Percentiles rank a stretch among this genome's conserved stretches.
Evolutionary conservation across 2,329 filamentous ascomycete genomes (phyloP).

Genomic region (Aspergillus ustus): DNA sequence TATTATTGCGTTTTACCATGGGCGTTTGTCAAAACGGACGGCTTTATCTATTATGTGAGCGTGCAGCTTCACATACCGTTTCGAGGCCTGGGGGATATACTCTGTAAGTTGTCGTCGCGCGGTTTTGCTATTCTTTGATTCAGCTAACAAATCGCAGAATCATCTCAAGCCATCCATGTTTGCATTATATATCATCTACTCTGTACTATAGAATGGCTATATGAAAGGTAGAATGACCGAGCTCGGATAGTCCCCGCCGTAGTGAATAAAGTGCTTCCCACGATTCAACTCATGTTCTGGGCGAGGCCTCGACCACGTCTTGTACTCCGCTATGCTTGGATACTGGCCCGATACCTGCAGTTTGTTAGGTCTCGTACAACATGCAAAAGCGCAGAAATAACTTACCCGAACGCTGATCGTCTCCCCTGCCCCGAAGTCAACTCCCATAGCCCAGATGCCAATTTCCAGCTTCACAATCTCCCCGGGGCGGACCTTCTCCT

Average conservation of each 20-base stretch:
- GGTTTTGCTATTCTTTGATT: too few relatives aligned
- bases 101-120: too few relatives aligned
- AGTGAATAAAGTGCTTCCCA: constrained; percentile 46
- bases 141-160: too few relatives aligned
- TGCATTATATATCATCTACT: too few relatives aligned
- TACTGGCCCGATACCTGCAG: constrained; percentile 37
- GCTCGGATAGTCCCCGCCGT: constrained; percentile 44
- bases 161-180: background rate
- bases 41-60: too few relatives aligned
- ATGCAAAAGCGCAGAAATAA: background rate
- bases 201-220: background rate
- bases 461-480: constrained; percentile 53
- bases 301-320: constrained; percentile 42
- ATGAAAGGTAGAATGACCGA: constrained; percentile 46
- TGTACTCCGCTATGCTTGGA: constrained; percentile 47
- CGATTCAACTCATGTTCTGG: constrained; percentile 49
- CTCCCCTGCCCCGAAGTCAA: constrained; percentile 52
- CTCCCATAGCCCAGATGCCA: constrained; percentile 53
- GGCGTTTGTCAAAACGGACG: too few relatives aligned
- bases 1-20: too few relatives aligned
- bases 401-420: constrained; percentile 29
- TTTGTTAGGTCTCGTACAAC: background rate
- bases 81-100: too few relatives aligned
- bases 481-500: constrained; percentile 48
- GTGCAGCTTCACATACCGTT: too few relatives aligned